These are phyloP conservation scores for Metschnikowia drakensbergensis DNA, from an alignment of 805 yeast species.

Conservation along the genomic window DNA sequence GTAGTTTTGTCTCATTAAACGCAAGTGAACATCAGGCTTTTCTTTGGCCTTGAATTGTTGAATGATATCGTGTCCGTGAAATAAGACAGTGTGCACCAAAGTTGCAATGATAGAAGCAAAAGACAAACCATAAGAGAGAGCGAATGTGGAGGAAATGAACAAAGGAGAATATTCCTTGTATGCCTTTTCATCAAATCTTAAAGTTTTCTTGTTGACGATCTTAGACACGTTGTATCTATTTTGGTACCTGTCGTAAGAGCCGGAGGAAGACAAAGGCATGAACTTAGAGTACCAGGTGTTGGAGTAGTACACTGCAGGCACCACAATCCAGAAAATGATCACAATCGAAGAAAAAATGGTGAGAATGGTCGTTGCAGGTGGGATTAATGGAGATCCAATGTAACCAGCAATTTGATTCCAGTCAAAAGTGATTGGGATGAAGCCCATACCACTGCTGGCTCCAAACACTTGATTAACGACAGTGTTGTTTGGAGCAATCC, in stretches of 20 bases:
- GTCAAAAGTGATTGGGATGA: constrained; percentile 65
- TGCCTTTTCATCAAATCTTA: constrained; percentile 41
- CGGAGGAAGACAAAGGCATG: constrained; percentile 53
- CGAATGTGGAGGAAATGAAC: constrained; percentile 54
- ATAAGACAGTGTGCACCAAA: constrained; percentile 52
- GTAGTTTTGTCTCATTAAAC: constrained; percentile 48
- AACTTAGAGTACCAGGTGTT: constrained; percentile 58
- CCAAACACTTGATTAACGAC: constrained; percentile 67
- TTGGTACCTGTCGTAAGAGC: constrained; percentile 51
- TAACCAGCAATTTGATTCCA: constrained; percentile 60
- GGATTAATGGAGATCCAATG: constrained; percentile 60
- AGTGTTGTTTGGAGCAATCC: constrained; percentile 61
- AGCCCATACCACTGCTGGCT: constrained; percentile 54
- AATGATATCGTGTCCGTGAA: constrained; percentile 52
- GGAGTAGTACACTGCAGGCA: constrained; percentile 51
- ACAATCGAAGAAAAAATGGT: constrained; percentile 36
- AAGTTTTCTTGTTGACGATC: constrained; percentile 40
- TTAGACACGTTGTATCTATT: constrained; percentile 45
- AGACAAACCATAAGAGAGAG: constrained; percentile 55
- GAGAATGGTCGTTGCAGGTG: constrained; percentile 53
- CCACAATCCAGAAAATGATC: constrained; percentile 45
- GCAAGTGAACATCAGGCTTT: constrained; percentile 44
- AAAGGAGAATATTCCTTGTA: constrained; percentile 63
- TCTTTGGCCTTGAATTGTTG: constrained; percentile 26
- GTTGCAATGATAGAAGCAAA: constrained; percentile 62